Base-by-base conservation (phyloP, 108 stramenopile genomes). In the Chaetoceros tenuissimus region DNA sequence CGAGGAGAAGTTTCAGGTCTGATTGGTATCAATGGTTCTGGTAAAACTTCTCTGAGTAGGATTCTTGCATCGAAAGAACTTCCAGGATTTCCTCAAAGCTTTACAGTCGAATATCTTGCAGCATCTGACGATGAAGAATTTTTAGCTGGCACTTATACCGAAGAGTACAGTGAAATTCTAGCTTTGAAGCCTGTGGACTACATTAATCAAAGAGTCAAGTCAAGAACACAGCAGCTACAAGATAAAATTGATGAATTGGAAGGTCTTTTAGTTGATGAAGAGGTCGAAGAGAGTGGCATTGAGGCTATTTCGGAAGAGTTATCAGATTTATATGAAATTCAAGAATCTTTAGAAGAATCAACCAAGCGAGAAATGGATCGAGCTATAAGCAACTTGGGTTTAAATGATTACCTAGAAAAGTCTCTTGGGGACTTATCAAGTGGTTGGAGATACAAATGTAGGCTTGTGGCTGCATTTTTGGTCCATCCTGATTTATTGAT, bases 361-460 rank as follows among this genome's bases (percentile, higher is more conserved):
- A 48, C 48, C 17, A 10, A 63, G 24, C 46, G 48, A 29, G 71
- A 80, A 57, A 60, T 69, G 0, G 31, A 55, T 1, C 50, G 40
- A 0, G 40, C 67, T 19, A 53, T 79, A n/a, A 47, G 57, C 8
- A 54, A 64, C 17, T 21, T 79, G n/a, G 73, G 73, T 1, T 70
- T 84, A 22, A 21, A 31, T 13, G 21, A 45, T 43, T 62, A 62
- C 48, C 50, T 62, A 44, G 43, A 44, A 44, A 44, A 16, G 17
- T 22, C 18, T 26, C 51, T 18, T 22, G n/a, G 10, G 24, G 5
- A 0, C 59, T n/a, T 85, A 16, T 74, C 73, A 22, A 59, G 64
- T 62, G 84, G 84, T 1, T 85, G 84, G 84, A 47, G 72, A 55
- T 85, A 76, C 63, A 85, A 81, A 55, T 78, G 77, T 28, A 68